A percentile compares a stretch with the other conserved stretches of the same genome.
Evolutionary conservation across 1,284 basidiomycete species (phyloP).

Genomic region (Apiotrichum akiyoshidainum): DNA sequence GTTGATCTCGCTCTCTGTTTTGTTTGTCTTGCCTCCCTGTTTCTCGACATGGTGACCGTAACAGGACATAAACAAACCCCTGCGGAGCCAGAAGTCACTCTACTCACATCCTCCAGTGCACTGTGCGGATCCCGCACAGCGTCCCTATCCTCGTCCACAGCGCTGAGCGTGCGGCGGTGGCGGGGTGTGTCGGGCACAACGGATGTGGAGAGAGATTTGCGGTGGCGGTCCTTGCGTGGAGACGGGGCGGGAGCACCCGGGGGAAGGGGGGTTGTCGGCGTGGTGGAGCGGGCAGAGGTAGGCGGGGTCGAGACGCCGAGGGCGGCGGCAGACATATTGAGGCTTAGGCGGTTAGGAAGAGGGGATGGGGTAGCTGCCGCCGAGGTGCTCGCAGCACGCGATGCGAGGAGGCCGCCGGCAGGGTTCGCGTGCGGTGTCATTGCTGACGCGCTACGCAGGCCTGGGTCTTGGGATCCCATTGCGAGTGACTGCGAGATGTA

Average conservation of each 20-base stretch:
- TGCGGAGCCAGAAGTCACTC: neutral
- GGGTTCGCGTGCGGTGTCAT: too few relatives aligned
- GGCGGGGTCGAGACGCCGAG: neutral
- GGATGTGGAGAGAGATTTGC: constrained; percentile 42
- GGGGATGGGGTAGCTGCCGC: too few relatives aligned
- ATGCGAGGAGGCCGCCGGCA: neutral
- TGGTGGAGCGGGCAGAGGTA: neutral
- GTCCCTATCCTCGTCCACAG: constrained; percentile 2
- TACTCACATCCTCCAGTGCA: constrained; percentile 9
- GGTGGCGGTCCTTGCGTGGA: constrained; percentile 18
- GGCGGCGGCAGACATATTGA: too few relatives aligned
- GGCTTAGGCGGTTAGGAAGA: too few relatives aligned
- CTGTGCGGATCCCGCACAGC: constrained; percentile 18
- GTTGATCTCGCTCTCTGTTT: neutral
- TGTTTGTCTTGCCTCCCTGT: too few relatives aligned
- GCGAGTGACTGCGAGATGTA: too few relatives aligned
- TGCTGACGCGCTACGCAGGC: too few relatives aligned
- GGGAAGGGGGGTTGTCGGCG: neutral
- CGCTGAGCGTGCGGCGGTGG: constrained; percentile 1
- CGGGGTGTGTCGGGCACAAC: constrained; percentile 29
- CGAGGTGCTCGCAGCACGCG: neutral
- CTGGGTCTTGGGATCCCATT: too few relatives aligned
- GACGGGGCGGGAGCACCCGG: neutral
- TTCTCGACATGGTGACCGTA: too few relatives aligned
- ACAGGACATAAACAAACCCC: too few relatives aligned